Evolutionary conservation across 2,329 filamentous ascomycete species (phyloP).

Genomic region (Sphaerostilbella broomeana): DNA sequence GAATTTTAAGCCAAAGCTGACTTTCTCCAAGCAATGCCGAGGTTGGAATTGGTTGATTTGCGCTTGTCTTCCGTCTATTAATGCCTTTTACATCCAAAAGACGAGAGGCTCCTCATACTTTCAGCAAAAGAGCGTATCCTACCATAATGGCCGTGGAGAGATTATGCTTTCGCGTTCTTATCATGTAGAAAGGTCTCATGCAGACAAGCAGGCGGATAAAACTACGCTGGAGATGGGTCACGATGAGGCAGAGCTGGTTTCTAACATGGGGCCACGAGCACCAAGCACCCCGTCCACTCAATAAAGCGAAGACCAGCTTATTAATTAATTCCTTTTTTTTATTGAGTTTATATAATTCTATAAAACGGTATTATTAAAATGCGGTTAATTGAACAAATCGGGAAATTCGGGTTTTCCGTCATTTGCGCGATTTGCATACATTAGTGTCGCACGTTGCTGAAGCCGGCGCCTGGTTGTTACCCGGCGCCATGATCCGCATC

Average conservation of each 20-base stretch:
- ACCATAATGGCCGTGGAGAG: constrained; percentile 17
- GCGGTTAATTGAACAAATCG: too few relatives aligned
- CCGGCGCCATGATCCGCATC: too few relatives aligned
- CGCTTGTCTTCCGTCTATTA: constrained; percentile 25
- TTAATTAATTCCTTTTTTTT: too few relatives aligned
- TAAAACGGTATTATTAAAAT: too few relatives aligned
- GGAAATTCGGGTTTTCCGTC: too few relatives aligned
- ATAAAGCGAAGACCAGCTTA: too few relatives aligned
- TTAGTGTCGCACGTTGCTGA: too few relatives aligned
- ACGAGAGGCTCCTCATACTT: constrained; percentile 20
- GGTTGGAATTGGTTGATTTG: constrained; percentile 27
- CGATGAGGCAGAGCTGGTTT: constrained; percentile 20
- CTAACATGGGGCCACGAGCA: constrained; percentile 15
- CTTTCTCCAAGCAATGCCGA: constrained; percentile 30
- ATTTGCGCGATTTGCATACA: too few relatives aligned
- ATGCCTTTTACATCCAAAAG: constrained; percentile 17
- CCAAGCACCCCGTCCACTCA: too few relatives aligned
- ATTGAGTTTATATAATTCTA: too few relatives aligned
- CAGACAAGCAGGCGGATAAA: constrained; percentile 10
- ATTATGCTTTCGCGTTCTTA: constrained; percentile 26
- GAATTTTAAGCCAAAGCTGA: too few relatives aligned
- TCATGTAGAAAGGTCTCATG: constrained; percentile 19
- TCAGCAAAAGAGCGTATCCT: constrained; percentile 16
- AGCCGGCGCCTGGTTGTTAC: too few relatives aligned
- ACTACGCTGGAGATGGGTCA: constrained; percentile 16